phyloP scores from a whole-genome alignment of 2,329 filamentous ascomycete genomes.

The Epichloe sibirici region DNA sequence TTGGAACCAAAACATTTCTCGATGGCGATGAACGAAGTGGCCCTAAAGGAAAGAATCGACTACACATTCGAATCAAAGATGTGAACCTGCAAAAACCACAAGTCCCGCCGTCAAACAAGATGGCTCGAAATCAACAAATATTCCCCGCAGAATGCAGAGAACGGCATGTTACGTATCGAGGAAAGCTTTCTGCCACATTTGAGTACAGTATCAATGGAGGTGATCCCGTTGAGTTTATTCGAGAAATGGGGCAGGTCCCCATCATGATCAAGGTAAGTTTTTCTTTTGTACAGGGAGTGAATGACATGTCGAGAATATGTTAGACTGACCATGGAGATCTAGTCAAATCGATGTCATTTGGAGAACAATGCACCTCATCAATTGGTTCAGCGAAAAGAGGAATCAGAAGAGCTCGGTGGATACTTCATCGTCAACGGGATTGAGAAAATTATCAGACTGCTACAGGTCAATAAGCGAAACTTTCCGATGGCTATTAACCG shows the following conservation, averaged over 20 bases:
- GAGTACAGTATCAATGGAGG: constrained; percentile 82
- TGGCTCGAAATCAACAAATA: constrained; percentile 72
- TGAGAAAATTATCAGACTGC: constrained; percentile 88
- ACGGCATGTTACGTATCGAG: constrained; percentile 81
- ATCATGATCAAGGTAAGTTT: constrained; percentile 75
- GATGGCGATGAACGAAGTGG: constrained; percentile 62
- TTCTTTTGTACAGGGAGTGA: not conserved
- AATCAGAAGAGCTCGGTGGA: constrained; percentile 88
- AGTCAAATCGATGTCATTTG: constrained; percentile 86
- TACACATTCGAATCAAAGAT: constrained; percentile 68
- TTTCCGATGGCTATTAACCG: constrained; percentile 91
- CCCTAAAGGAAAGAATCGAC: constrained; percentile 52
- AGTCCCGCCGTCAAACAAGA: constrained; percentile 73
- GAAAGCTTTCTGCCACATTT: constrained; percentile 69
- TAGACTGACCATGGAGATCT: constrained; percentile 1
- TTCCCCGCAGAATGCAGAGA: constrained; percentile 89
- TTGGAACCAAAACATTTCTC: constrained; percentile 77
- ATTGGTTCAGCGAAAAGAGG: constrained; percentile 79
- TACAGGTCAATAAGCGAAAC: constrained; percentile 83
- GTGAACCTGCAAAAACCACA: constrained; percentile 72
- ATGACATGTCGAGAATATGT: not conserved
- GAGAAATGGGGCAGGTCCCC: constrained; percentile 80
- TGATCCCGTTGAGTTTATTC: constrained; percentile 67
- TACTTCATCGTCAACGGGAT: constrained; percentile 98
- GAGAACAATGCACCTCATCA: constrained; percentile 72